These are phyloP conservation scores for Malassezia sympodialis DNA, from an alignment of 1,284 basidiomycete genomes.

Conservation along the genomic window DNA sequence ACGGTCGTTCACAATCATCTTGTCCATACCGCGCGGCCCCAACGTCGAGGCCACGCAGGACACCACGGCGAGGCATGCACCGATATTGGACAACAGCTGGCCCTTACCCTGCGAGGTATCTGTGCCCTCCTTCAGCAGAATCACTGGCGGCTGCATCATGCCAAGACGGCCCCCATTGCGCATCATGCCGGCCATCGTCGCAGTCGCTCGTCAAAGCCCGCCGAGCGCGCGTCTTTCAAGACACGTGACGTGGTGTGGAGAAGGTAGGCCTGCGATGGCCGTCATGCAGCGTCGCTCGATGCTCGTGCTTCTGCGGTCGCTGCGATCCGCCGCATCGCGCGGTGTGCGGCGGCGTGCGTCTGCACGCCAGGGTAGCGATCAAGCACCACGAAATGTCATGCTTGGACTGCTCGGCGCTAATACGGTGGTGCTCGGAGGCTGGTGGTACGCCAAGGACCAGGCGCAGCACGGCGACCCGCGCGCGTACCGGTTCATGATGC, in stretches of 20 bases:
- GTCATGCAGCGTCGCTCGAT: neutral
- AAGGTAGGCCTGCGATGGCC: neutral
- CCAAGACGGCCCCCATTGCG: slow-evolving; percentile 20
- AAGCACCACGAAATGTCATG: slow-evolving; percentile 8
- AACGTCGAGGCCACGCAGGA: slow-evolving; percentile 65
- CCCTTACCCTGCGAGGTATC: slow-evolving; percentile 90
- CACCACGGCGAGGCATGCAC: slow-evolving; percentile 42
- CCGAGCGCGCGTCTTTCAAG: neutral
- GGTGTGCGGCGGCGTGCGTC: neutral
- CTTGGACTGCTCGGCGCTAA: slow-evolving; percentile 27
- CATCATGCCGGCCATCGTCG: slow-evolving; percentile 18
- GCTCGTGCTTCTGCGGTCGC: neutral
- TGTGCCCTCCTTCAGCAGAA: slow-evolving; percentile 61
- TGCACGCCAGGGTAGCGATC: neutral
- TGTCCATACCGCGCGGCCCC: slow-evolving; percentile 98
- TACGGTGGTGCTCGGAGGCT: slow-evolving; percentile 21
- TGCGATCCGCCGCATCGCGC: neutral
- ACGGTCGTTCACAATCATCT: slow-evolving; percentile 60
- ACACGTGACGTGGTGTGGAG: neutral
- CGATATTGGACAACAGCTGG: slow-evolving; percentile 90
- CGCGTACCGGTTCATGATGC: slow-evolving; percentile 56
- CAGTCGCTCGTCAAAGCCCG: neutral
- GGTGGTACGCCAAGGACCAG: slow-evolving; percentile 23
- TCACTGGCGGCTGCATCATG: slow-evolving; percentile 41
- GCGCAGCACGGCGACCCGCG: slow-evolving; percentile 53